A percentile compares a stretch with the other conserved stretches of the same genome.
These are phyloP conservation scores for Chenopodium suecicum DNA, from an alignment of 148 eudicot species.

Conservation along the genomic window DNA sequence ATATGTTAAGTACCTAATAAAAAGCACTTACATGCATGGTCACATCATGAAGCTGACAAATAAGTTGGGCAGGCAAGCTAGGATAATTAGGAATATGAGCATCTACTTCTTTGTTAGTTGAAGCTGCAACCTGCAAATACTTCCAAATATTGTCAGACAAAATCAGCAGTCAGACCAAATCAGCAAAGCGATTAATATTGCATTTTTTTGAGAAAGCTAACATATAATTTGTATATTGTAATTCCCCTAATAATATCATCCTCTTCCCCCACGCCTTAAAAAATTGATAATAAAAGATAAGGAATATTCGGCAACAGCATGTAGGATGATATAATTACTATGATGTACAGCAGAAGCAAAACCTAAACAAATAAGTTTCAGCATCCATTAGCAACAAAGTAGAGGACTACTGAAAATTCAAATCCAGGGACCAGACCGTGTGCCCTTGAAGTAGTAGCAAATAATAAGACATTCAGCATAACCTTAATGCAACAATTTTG, in stretches of 20 bases:
- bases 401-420: background rate
- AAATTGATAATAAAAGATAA: background rate
- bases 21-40: conserved; percentile 42
- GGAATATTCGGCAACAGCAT: background rate
- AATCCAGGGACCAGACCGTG: background rate
- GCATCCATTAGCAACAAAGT: background rate
- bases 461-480: background rate
- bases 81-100: conserved; percentile 44
- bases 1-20: background rate
- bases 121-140: conserved; percentile 39
- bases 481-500: background rate
- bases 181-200: background rate
- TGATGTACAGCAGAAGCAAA: background rate
- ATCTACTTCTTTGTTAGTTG: conserved; percentile 40
- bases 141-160: background rate
- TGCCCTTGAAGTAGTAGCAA: background rate
- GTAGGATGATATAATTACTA: background rate
- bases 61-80: conserved; percentile 43
- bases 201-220: background rate
- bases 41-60: conserved; percentile 50
- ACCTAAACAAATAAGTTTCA: conserved; percentile 1
- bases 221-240: background rate
- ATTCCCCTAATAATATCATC: background rate
- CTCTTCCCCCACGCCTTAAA: background rate
- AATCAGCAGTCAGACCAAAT: background rate